Percentiles rank a stretch among this genome's conserved stretches.
Evolutionary conservation across 208 protist genomes (phyloP).

Genomic region (Trypanosoma platydactyli): DNA sequence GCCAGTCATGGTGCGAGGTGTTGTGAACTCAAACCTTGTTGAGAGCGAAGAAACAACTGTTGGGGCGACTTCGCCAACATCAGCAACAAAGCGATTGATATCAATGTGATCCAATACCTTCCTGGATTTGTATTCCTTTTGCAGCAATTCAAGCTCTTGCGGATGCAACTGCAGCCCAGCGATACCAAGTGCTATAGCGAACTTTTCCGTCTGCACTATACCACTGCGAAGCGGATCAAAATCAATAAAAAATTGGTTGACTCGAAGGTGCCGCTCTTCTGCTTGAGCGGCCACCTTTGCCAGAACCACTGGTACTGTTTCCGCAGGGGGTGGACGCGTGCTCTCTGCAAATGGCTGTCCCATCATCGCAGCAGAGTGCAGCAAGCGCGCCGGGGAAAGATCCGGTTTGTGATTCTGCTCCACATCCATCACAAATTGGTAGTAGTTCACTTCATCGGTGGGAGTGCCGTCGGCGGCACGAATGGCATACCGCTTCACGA

Average conservation of each 20-base stretch:
- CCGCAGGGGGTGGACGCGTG: constrained; percentile 25
- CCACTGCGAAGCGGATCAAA: constrained; percentile 82
- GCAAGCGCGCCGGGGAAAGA: background rate
- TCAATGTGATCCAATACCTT: constrained; percentile 41
- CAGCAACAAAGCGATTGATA: constrained; percentile 35
- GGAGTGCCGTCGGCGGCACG: constrained; percentile 56
- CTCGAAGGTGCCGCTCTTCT: constrained; percentile 50
- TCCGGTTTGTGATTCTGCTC: constrained; percentile 48
- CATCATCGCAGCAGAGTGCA: constrained; percentile 9
- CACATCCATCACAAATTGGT: constrained; percentile 86
- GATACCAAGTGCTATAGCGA: constrained; percentile 67
- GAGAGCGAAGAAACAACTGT: constrained; percentile 19
- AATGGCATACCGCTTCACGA: constrained; percentile 79
- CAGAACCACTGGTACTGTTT: constrained; percentile 42
- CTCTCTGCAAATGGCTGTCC: constrained; percentile 17
- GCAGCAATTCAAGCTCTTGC: constrained; percentile 48
- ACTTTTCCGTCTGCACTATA: constrained; percentile 46
- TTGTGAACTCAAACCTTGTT: constrained; percentile 23
- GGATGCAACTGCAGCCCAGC: constrained; percentile 52
- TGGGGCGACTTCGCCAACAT: constrained; percentile 40
- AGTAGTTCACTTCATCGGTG: constrained; percentile 86
- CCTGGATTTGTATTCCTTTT: constrained; percentile 39
- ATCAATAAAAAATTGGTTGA: constrained; percentile 76
- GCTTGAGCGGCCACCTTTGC: constrained; percentile 57
- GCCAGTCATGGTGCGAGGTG: constrained; percentile 2